Evolutionary conservation across 2,329 filamentous ascomycete genomes (phyloP).

Genomic region (Penicillium sp.): DNA sequence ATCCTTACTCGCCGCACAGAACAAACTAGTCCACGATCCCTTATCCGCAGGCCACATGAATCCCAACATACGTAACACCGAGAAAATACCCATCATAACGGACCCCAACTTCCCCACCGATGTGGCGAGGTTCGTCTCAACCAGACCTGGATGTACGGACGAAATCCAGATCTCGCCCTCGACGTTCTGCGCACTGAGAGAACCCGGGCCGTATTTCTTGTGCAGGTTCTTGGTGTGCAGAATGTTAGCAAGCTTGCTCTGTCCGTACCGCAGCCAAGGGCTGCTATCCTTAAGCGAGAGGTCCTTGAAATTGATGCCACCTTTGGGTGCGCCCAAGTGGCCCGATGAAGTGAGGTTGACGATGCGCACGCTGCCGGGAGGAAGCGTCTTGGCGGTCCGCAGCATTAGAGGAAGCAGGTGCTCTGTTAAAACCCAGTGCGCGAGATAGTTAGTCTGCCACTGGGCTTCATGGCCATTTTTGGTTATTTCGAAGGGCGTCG

Average conservation of each 20-base stretch:
- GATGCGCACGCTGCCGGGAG: constrained; percentile 16
- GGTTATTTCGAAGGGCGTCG: constrained; percentile 31
- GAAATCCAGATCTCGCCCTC: constrained; percentile 43
- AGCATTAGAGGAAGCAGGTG: constrained; percentile 41
- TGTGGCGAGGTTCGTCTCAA: constrained; percentile 32
- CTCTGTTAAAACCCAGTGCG: constrained; percentile 45
- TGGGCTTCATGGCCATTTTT: constrained; percentile 42
- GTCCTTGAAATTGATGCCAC: constrained; percentile 18
- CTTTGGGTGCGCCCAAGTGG: constrained; percentile 11
- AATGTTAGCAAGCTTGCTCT: constrained; percentile 50
- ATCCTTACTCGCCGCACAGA: constrained; percentile 37
- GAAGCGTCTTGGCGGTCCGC: constrained; percentile 25
- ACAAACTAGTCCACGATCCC: constrained; percentile 40
- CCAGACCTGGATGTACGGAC: constrained; percentile 45
- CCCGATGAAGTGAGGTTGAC: constrained; percentile 20
- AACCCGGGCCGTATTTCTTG: constrained; percentile 35
- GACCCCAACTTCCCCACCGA: constrained; percentile 13
- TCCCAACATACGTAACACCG: constrained; percentile 9
- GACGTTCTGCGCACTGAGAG: constrained; percentile 22
- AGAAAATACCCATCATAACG: background rate
- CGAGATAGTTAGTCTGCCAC: constrained; percentile 47
- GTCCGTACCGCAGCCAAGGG: constrained; percentile 46
- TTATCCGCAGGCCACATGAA: constrained; percentile 29
- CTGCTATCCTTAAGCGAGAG: constrained; percentile 24
- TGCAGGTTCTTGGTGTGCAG: constrained; percentile 43